Percentiles rank a stretch among this genome's conserved stretches.
These are phyloP conservation scores for Pelargonium fulgidum DNA, from an alignment of 441 rosid species.

Conservation along the genomic window DNA sequence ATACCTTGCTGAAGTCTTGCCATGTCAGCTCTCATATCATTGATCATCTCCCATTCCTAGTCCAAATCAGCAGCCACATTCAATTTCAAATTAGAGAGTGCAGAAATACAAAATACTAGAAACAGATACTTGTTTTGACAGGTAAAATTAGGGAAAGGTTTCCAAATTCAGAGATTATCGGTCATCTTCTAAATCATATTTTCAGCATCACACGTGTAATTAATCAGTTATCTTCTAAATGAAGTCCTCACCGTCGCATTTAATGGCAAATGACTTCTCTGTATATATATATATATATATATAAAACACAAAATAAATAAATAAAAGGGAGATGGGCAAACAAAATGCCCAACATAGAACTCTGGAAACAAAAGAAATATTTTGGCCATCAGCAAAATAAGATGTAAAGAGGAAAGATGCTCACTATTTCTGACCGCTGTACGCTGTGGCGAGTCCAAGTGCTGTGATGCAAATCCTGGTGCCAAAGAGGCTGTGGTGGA, in stretches of 20 bases:
- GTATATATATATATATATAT: no score
- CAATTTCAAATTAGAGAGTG: conserved; percentile 10
- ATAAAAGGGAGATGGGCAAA: not conserved
- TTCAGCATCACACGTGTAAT: no score
- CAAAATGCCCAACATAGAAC: not conserved
- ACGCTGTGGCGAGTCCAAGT: conserved; percentile 89
- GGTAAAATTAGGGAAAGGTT: not conserved
- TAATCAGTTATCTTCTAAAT: no score
- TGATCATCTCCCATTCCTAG: conserved; percentile 94
- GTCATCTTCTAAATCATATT: no score
- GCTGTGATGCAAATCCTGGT: conserved; percentile 73
- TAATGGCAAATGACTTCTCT: not conserved
- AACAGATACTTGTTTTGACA: not conserved
- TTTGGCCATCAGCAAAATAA: not conserved
- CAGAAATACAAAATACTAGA: not conserved
- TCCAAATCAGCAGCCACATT: conserved; percentile 20
- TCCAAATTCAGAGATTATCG: no score
- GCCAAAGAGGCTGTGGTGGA: conserved; percentile 95
- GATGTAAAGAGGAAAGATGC: conserved; percentile 18
- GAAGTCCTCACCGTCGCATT: no score
- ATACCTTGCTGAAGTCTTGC: conserved; percentile 91
- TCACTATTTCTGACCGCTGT: conserved; percentile 81
- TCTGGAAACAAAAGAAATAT: not conserved
- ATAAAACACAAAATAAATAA: no score
- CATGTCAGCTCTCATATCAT: conserved; percentile 86